phyloP scores from a whole-genome alignment of 108 stramenopile genomes.

The Cyclotella atomus region DNA sequence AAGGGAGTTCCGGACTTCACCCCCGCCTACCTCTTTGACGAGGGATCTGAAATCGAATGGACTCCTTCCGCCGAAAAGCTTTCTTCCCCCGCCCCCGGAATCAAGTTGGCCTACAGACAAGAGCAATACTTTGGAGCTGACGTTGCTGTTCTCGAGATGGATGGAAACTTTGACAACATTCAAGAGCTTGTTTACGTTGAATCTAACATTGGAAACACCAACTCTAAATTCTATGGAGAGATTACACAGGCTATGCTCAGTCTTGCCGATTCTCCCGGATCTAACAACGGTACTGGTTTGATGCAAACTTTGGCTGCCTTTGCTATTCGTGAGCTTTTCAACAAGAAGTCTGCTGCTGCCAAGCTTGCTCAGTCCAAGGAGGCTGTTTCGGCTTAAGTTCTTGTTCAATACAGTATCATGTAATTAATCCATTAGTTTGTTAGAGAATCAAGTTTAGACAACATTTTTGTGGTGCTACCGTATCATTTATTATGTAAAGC shows the following conservation, averaged over 20 bases:
- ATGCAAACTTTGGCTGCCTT: conserved; percentile 98
- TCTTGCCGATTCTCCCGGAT: conserved; percentile 92
- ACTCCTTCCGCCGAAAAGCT: conserved; percentile 90
- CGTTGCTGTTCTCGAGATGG: conserved; percentile 92
- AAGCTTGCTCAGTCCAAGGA: conserved; percentile 56
- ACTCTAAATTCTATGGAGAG: conserved; percentile 96
- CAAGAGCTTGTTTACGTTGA: conserved; percentile 95
- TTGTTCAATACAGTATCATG: neutral
- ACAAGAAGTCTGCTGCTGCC: conserved; percentile 85
- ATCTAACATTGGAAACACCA: conserved; percentile 90
- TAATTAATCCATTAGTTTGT: conserved; percentile 1
- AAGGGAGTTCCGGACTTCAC: conserved; percentile 88
- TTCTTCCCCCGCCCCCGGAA: conserved; percentile 91
- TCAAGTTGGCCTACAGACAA: conserved; percentile 92
- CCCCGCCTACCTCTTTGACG: conserved; percentile 95
- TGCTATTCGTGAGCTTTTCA: conserved; percentile 94
- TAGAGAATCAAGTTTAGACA: neutral
- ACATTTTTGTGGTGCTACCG: neutral
- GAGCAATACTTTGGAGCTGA: conserved; percentile 88
- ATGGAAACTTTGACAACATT: conserved; percentile 97
- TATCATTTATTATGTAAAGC: neutral
- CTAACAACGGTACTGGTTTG: conserved; percentile 96
- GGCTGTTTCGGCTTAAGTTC: conserved; percentile 50
- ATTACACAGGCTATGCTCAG: conserved; percentile 95
- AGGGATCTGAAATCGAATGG: conserved; percentile 93